Conservation (phyloP, 2,329 filamentous ascomycete species). For the Paraphaeosphaeria minitans region DNA sequence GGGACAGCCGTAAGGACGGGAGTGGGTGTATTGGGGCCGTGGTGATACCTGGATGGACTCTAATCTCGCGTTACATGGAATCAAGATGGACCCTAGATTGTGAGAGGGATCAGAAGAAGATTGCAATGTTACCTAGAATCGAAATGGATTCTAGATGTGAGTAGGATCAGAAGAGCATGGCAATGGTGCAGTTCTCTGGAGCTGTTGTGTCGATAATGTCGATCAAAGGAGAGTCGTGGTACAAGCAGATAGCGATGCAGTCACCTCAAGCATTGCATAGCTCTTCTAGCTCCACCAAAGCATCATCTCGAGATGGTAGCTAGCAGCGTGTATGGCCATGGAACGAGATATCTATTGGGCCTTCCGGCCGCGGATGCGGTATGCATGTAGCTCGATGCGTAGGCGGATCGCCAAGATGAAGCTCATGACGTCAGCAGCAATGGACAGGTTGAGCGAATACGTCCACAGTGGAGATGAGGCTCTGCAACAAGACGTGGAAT, state of each 20-base stretch:
- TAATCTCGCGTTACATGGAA: no score
- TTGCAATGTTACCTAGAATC: no score
- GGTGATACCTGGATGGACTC: no score
- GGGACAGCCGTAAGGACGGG: neutral
- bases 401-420: conserved; percentile 3
- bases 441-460: neutral
- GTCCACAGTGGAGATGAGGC: conserved; percentile 2
- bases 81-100: no score
- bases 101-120: no score
- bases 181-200: no score
- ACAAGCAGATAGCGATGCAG: neutral
- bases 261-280: neutral
- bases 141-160: no score
- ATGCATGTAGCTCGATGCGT: conserved; percentile 3
- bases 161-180: no score
- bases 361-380: conserved; percentile 12
- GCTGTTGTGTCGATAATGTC: no score
- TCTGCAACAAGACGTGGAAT: neutral
- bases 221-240: neutral
- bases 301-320: neutral
- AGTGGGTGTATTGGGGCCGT: no score
- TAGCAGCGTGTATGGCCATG: neutral
- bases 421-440: conserved; percentile 1
- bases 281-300: neutral
- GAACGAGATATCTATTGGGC: neutral